A percentile compares a stretch with the other conserved stretches of the same genome.
Conservation (phyloP, 2,329 filamentous ascomycete genomes). For the Xenoacremonium recifei region DNA sequence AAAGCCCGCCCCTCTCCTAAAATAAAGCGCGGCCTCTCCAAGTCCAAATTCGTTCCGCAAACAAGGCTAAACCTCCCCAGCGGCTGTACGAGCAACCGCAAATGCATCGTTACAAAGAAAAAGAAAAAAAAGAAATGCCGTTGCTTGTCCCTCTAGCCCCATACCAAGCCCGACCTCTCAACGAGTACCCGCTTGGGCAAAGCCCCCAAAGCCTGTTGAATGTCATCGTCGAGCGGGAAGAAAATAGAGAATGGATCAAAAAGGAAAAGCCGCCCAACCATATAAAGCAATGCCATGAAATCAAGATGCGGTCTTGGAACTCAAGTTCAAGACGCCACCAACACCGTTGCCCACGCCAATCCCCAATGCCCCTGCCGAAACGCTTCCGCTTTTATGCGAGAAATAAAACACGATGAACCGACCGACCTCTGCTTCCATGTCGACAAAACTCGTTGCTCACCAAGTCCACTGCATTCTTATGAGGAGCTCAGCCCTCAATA, state of each 20-base stretch:
- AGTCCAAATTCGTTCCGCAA: not conserved
- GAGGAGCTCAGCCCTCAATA: conserved; percentile 70
- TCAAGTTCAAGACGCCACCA: conserved; percentile 29
- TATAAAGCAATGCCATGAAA: conserved; percentile 19
- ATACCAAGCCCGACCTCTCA: conserved; percentile 1
- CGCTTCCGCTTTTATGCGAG: conserved; percentile 25
- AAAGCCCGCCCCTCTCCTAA: conserved; percentile 8
- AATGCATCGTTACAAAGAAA: conserved; percentile 38
- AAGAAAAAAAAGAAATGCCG: conserved; percentile 22
- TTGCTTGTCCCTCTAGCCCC: conserved; percentile 12
- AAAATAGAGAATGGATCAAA: conserved; percentile 17
- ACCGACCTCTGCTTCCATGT: not conserved
- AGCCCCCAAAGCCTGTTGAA: conserved; percentile 10
- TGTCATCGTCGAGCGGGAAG: conserved; percentile 18
- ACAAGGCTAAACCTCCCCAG: conserved; percentile 24
- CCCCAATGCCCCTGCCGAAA: conserved; percentile 15
- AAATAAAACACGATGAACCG: conserved; percentile 22
- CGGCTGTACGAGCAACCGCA: conserved; percentile 20
- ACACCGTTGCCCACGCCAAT: conserved; percentile 25
- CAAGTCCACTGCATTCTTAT: not conserved
- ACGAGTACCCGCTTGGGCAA: conserved; percentile 9
- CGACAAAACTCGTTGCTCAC: not conserved
- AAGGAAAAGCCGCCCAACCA: conserved; percentile 18
- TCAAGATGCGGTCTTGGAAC: conserved; percentile 26
- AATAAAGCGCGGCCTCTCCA: not conserved